Conservation (phyloP, 495 filamentous ascomycete species). For the Friedmanniomyces simplex region DNA sequence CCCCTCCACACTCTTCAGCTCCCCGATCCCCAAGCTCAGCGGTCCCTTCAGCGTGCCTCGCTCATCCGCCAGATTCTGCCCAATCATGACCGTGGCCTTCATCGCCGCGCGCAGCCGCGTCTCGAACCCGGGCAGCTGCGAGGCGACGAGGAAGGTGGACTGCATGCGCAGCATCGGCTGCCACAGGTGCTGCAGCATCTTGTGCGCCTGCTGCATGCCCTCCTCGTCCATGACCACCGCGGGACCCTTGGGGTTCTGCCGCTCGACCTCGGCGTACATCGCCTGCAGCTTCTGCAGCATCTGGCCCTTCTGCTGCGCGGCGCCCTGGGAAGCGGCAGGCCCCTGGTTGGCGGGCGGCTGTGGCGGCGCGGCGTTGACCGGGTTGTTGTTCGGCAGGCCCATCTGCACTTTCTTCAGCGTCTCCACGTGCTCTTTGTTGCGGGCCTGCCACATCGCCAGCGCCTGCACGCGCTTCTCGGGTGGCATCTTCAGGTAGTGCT, state of each 20-base stretch:
- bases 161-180: neutral
- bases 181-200: constrained; percentile 1
- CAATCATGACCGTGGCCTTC: constrained; percentile 24
- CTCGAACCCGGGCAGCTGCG: neutral
- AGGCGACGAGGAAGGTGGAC: neutral
- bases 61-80: constrained; percentile 47
- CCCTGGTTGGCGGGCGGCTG: constrained; percentile 4
- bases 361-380: neutral
- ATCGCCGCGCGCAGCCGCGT: constrained; percentile 1
- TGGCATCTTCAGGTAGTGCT: neutral
- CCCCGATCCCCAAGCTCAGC: constrained; percentile 47
- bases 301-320: neutral
- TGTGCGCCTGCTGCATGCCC: neutral
- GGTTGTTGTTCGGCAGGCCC: neutral
- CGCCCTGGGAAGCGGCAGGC: no score
- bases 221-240: constrained; percentile 4
- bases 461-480: constrained; percentile 16
- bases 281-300: neutral
- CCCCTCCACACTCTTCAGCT: constrained; percentile 43
- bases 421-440: constrained; percentile 12
- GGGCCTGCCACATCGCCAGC: constrained; percentile 41
- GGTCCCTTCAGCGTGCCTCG: constrained; percentile 43
- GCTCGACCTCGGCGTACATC: constrained; percentile 1
- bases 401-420: constrained; percentile 23
- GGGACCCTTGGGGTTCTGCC: constrained; percentile 12